A percentile compares a stretch with the other conserved stretches of the same genome.
phyloP scores from a whole-genome alignment of 2,329 filamentous ascomycete species.

The Chrysoporthe cubensis region DNA sequence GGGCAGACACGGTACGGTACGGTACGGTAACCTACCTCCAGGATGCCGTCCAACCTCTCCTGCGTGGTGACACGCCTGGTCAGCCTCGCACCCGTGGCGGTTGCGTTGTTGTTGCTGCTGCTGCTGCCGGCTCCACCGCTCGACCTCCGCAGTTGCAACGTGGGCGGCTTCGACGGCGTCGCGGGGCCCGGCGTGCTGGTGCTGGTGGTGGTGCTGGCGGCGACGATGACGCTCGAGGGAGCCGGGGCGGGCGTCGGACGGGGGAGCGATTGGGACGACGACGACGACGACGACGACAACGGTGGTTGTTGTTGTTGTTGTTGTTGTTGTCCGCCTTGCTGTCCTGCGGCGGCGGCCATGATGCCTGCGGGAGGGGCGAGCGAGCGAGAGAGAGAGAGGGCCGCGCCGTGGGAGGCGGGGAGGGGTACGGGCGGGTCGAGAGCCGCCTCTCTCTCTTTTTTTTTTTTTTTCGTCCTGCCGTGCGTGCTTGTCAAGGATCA shows the following conservation, averaged over 20 bases:
- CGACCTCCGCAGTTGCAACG: constrained; percentile 27
- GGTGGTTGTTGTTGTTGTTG: too few species aligned
- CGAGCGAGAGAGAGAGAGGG: too few species aligned
- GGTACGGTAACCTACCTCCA: constrained; percentile 34
- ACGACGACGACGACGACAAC: too few species aligned
- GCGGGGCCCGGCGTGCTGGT: neutral
- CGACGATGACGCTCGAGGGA: neutral
- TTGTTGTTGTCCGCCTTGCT: neutral
- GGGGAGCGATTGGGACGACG: neutral
- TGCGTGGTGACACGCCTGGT: constrained; percentile 36
- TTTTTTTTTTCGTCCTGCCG: too few species aligned
- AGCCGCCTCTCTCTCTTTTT: too few species aligned
- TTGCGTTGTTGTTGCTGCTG: neutral
- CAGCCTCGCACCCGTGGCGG: constrained; percentile 15
- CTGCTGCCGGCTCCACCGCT: constrained; percentile 14
- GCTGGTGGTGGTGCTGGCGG: neutral
- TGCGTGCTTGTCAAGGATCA: too few species aligned
- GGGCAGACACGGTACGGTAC: too few species aligned
- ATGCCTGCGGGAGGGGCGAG: neutral
- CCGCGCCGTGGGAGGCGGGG: neutral
- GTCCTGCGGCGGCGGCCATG: constrained; percentile 1
- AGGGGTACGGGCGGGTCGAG: neutral
- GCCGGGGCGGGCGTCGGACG: too few species aligned
- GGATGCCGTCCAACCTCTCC: constrained; percentile 39
- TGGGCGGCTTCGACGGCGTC: constrained; percentile 8